Evolutionary conservation across 106 monocot genomes (phyloP).

Genomic region (Acanthochlamys bracteata): DNA sequence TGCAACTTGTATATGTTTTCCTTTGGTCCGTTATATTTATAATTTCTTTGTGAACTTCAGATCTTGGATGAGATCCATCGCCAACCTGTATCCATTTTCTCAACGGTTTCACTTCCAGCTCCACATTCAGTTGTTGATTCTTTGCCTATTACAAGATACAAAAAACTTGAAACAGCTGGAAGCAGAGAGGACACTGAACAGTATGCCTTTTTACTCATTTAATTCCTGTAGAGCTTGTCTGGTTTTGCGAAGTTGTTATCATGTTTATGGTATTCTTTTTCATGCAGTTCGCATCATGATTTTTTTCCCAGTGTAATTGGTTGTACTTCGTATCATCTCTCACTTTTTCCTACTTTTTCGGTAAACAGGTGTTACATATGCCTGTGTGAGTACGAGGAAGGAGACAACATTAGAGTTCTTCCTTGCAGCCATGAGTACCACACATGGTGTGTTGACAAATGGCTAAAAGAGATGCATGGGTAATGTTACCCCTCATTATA

Average conservation of each 20-base stretch:
- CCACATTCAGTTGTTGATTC: conserved; percentile 71
- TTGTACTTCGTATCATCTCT: background rate
- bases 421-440: conserved; percentile 80
- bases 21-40: too few species aligned
- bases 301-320: background rate
- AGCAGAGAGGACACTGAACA: conserved; percentile 47
- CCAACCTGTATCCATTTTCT: conserved; percentile 59
- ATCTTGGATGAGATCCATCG: conserved; percentile 86
- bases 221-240: too few species aligned
- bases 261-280: too few species aligned
- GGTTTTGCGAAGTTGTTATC: too few species aligned
- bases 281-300: too few species aligned
- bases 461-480: conserved; percentile 89
- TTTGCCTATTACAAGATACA: conserved; percentile 52
- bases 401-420: conserved; percentile 56
- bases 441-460: conserved; percentile 68
- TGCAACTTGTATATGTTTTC: too few species aligned
- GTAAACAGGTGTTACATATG: conserved; percentile 68
- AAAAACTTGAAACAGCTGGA: conserved; percentile 17
- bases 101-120: conserved; percentile 56
- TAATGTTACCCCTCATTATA: conserved; percentile 9
- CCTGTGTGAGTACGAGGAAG: conserved; percentile 72
- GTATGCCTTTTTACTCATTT: conserved; percentile 26
- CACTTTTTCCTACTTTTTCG: background rate
- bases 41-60: conserved; percentile 21